Conservation (phyloP, 805 yeast genomes). For the Clavispora carvajalis region DNA sequence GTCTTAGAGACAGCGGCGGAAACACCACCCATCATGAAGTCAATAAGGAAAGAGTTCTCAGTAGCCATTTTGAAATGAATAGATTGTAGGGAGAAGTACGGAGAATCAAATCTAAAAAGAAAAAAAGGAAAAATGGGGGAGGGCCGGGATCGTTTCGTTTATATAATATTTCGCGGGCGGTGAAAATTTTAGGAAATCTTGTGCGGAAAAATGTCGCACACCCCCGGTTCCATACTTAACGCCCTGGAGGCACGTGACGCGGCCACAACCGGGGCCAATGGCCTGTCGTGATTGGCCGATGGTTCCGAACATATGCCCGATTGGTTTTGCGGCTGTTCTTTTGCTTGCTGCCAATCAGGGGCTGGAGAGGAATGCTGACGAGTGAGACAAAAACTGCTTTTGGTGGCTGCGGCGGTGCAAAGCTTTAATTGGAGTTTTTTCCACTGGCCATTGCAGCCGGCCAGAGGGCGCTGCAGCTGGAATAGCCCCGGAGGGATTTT, state of each 20-base stretch:
- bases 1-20: conserved; percentile 98
- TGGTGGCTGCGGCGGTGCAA: too few species aligned
- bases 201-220: conserved; percentile 10
- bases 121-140: conserved; percentile 4
- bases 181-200: conserved; percentile 2
- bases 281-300: conserved; percentile 2
- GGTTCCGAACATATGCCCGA: background rate
- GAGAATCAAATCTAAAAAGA: conserved; percentile 11
- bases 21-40: conserved; percentile 95
- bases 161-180: conserved; percentile 14
- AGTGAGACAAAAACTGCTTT: too few species aligned
- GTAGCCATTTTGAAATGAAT: conserved; percentile 11
- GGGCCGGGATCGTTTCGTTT: conserved; percentile 12
- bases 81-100: conserved; percentile 6
- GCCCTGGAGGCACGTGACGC: conserved; percentile 15
- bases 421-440: too few species aligned
- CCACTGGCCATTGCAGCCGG: too few species aligned
- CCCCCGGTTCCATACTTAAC: conserved; percentile 8
- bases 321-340: background rate
- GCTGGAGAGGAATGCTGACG: too few species aligned
- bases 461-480: background rate
- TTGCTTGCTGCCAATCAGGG: background rate
- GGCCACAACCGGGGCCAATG: conserved; percentile 12
- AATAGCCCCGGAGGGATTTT: background rate
- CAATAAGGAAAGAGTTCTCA: conserved; percentile 30